Evolutionary conservation across 345 rosid genomes (phyloP), one percentile per base, ranked within the genome.

Genomic region (Limnanthes douglasii): DNA sequence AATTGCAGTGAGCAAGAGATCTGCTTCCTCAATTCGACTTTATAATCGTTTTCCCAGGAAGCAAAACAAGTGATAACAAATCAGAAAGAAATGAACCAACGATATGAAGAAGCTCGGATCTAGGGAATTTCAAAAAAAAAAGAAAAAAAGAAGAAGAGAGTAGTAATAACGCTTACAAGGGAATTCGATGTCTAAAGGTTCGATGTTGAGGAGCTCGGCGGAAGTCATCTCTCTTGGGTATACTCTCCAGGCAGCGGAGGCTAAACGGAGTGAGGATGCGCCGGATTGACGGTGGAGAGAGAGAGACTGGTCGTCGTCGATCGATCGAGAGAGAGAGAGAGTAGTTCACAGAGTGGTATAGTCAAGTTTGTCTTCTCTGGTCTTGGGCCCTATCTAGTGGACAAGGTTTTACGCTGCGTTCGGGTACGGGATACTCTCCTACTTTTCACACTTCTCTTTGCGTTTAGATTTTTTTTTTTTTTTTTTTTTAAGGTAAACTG

Each of bases 21-120:
- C 86, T 65, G 90, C 59, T 77, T 80, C 75, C 43, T 69, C 63
- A 80, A 60, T 50, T 85, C 71, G 56, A 85, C 90, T 80, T 51
- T 38, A 35, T 46, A n/a, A n/a, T 17, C 27, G n/a, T 13, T 1
- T 24, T 24, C 25, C 6, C 5, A 5, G 39, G 50, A 21, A 4
- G 8, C 2, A 31, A 25, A 33, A 25, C 13, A 10, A 4, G 25
- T 31, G 15, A 29, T 23, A 32, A 13, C 1, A 32, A 40, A 57
- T 41, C 23, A 57, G 29, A 37, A 33, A 56, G 7, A 39, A 29
- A 10, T 6, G 13, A 41, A 39, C 35, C 1, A 25, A 4, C 18
- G 48, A 34, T 8, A 16, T 19, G 34, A 4, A 25, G 34, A 32
- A 41, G 21, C 11, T 17, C 29, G 37, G 49, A 69, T 36, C 54